Evolutionary conservation across 176 grass and related monocot genomes (phyloP), one percentile per base, ranked within the genome.

Genomic region (Thinopyrum elongatum): DNA sequence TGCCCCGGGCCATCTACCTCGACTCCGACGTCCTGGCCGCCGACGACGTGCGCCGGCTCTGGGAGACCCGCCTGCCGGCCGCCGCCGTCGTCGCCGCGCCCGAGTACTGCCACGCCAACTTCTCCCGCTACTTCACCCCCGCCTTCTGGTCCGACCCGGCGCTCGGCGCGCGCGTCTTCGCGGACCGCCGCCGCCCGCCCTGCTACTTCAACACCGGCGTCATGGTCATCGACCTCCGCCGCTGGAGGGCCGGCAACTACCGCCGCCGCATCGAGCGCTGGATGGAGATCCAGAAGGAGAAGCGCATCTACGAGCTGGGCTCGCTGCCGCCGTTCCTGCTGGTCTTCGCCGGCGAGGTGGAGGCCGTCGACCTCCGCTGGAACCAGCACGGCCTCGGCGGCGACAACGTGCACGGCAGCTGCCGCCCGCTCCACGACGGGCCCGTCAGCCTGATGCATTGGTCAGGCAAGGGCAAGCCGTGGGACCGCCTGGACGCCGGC

Each of bases 171-270:
- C 83, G 86, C n/a, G 88, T 91, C 41, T 95, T 95, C 75, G 57
- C 85, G 2, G 81, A 27, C 3, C 87, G 95, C 0, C 88, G 95
- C 30, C 85, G 90, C 1, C 77, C 60, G 59, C 93, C 93, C 0
- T 98, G 96, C 91, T 98, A 98, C 89, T 98, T 98, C 90, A 98
- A 98, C 84, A 98, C 93, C 3, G 96, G 96, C 55, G 96, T 98
- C 71, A 98, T 95, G 96, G 88, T 98, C 33, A 73, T 98, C 63
- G 91, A 98, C 76, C 90, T 98, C 17, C 74, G 81, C 16, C 88
- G 96, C 9, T 98, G 89, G 89, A 77, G 85, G 19, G 89, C 89
- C 3, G 89, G 89, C 2, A 81, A 81, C 38, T 91, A 88, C 86
- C 89, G 93, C 70, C 90, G 70, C 5, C 85, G 90, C 44, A 92